phyloP scores from a whole-genome alignment of 2,329 filamentous ascomycete species.

The Phyllosticta paracitricarpa region DNA sequence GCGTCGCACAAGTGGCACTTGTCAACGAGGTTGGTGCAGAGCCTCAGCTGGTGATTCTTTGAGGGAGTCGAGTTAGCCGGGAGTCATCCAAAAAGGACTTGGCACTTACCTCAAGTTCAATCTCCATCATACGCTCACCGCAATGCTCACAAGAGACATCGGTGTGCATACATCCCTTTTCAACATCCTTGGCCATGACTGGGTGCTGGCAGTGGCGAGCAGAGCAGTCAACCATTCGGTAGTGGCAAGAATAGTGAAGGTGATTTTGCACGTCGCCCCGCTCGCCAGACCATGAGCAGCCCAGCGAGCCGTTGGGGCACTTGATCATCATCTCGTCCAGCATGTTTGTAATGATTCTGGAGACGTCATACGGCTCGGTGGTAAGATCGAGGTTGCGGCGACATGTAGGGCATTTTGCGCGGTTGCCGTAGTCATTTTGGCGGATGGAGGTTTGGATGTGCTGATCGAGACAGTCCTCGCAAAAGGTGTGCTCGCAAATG shows the following conservation, averaged over 20 bases:
- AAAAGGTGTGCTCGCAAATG: constrained; percentile 56
- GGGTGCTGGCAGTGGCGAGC: constrained; percentile 39
- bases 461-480: constrained; percentile 45
- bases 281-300: constrained; percentile 44
- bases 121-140: constrained; percentile 42
- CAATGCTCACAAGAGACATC: constrained; percentile 44
- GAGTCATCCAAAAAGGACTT: neutral
- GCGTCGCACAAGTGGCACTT: constrained; percentile 33
- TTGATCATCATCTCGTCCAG: constrained; percentile 51
- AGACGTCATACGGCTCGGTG: constrained; percentile 28
- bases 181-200: constrained; percentile 45
- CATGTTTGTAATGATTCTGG: constrained; percentile 50
- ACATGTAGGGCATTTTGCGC: constrained; percentile 46
- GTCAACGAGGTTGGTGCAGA: constrained; percentile 41
- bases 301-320: constrained; percentile 46
- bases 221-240: constrained; percentile 44
- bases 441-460: constrained; percentile 9
- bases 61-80: constrained; percentile 25
- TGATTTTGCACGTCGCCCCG: constrained; percentile 49
- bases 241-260: constrained; percentile 50
- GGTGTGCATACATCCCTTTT: constrained; percentile 45
- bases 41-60: constrained; percentile 34
- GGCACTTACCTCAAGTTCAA: constrained; percentile 39
- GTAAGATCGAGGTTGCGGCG: constrained; percentile 30
- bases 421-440: constrained; percentile 2